phyloP scores from a whole-genome alignment of 176 grass and related monocot species.

The Triticum dicoccoides region DNA sequence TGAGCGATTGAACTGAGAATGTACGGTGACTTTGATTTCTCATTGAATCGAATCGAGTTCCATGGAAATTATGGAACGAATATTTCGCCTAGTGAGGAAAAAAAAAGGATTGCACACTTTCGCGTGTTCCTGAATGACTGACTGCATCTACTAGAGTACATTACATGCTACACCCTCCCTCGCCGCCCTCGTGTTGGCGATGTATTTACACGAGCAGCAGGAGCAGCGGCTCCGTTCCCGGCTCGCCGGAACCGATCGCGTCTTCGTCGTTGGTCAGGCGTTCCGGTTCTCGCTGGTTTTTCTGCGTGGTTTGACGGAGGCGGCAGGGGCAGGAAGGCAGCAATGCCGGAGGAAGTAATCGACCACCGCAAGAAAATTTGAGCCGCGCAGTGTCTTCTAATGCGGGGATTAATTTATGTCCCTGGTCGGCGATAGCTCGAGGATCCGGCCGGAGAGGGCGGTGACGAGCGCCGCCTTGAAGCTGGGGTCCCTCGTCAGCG shows the following conservation, averaged over 20 bases:
- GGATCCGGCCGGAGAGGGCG: slow-evolving; percentile 67
- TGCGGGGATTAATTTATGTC: background rate
- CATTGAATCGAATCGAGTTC: background rate
- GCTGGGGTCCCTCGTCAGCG: slow-evolving; percentile 69
- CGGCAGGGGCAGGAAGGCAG: background rate
- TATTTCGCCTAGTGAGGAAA: background rate
- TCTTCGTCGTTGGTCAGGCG: background rate
- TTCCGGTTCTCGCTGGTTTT: background rate
- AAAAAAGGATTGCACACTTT: background rate
- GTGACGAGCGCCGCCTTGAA: slow-evolving; percentile 71
- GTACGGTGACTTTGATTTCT: background rate
- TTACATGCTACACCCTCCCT: background rate
- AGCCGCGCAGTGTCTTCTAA: background rate
- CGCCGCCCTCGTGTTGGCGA: background rate
- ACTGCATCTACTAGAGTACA: background rate
- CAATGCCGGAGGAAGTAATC: background rate
- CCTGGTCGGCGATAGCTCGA: slow-evolving; percentile 60
- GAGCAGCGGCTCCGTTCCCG: background rate
- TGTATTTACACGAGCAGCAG: background rate
- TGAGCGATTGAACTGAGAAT: background rate
- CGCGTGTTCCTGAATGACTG: background rate
- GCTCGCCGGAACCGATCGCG: background rate
- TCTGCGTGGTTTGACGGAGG: background rate
- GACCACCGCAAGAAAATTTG: background rate
- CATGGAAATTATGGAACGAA: background rate